Evolutionary conservation across 495 filamentous ascomycete genomes (phyloP).

Genomic region (Melanomma pulvis-pyrius): DNA sequence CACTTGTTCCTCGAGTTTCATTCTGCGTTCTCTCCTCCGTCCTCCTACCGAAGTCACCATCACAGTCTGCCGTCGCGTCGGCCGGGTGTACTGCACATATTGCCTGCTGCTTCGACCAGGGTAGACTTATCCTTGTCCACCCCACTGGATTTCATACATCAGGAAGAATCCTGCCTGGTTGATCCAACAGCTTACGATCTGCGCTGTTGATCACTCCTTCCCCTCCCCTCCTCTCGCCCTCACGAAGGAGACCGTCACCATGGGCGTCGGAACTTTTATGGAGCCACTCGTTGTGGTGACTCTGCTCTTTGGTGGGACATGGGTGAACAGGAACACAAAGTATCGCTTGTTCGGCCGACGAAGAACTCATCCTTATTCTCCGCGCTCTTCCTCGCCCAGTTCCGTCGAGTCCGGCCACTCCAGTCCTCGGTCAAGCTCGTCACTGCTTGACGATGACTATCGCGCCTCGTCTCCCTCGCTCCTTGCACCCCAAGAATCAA

Average conservation of each 20-base stretch:
- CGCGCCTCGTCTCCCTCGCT: slow-evolving; percentile 41
- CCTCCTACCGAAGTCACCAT: not conserved
- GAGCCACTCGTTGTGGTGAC: slow-evolving; percentile 60
- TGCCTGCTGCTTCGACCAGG: not conserved
- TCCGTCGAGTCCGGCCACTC: slow-evolving; percentile 23
- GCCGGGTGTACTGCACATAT: not conserved
- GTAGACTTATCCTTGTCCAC: not conserved
- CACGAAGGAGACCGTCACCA: slow-evolving; percentile 31
- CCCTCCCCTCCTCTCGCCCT: not conserved
- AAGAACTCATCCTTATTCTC: not conserved
- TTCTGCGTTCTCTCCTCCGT: not conserved
- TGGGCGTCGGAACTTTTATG: slow-evolving; percentile 57
- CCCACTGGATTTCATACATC: slow-evolving; percentile 1
- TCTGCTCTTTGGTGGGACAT: slow-evolving; percentile 62
- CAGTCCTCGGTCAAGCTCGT: slow-evolving; percentile 29
- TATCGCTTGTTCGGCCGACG: slow-evolving; percentile 30
- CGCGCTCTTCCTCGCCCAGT: slow-evolving; percentile 22
- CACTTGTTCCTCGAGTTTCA: not conserved
- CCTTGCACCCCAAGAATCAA: slow-evolving; percentile 37
- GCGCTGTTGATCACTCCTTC: not conserved
- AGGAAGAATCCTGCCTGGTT: not conserved
- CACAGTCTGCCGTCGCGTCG: not conserved
- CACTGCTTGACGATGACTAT: slow-evolving; percentile 20
- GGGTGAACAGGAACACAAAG: slow-evolving; percentile 55
- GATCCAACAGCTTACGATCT: not conserved